A percentile compares a stretch with the other conserved stretches of the same genome.
These are phyloP conservation scores for Fonsecaea erecta DNA, from an alignment of 2,329 filamentous ascomycete species.

Conservation along the genomic window DNA sequence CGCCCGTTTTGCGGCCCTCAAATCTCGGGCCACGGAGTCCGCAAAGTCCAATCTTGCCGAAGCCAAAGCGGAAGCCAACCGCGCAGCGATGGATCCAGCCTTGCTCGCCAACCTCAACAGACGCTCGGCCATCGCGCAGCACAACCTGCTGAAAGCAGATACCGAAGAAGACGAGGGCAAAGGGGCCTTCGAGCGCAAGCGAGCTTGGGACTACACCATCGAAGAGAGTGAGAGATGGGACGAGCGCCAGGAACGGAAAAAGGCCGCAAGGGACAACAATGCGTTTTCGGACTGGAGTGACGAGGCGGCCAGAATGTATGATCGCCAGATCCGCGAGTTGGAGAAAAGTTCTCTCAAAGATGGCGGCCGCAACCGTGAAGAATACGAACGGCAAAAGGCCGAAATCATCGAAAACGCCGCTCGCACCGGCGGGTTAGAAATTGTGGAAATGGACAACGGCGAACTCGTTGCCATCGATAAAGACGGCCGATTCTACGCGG, in stretches of 20 bases:
- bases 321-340: constrained; percentile 81
- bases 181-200: constrained; percentile 81
- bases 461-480: constrained; percentile 94
- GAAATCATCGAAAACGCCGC: constrained; percentile 88
- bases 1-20: constrained; percentile 38
- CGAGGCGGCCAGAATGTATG: constrained; percentile 91
- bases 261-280: constrained; percentile 77
- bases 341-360: constrained; percentile 55
- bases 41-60: constrained; percentile 79
- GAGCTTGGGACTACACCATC: constrained; percentile 97
- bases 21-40: constrained; percentile 48
- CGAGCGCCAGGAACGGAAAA: constrained; percentile 83
- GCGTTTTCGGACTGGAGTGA: constrained; percentile 87
- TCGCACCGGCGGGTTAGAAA: constrained; percentile 80
- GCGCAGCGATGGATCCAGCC: constrained; percentile 75
- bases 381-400: constrained; percentile 69
- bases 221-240: constrained; percentile 97
- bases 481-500: constrained; percentile 88
- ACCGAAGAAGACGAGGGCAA: constrained; percentile 76
- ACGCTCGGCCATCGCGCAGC: constrained; percentile 82
- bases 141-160: constrained; percentile 92
- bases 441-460: constrained; percentile 92
- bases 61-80: constrained; percentile 80
- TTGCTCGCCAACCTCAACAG: constrained; percentile 79
- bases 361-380: constrained; percentile 63